These are phyloP conservation scores for Primulina huaijiensis DNA, from an alignment of 257 asterid genomes.

Conservation along the genomic window DNA sequence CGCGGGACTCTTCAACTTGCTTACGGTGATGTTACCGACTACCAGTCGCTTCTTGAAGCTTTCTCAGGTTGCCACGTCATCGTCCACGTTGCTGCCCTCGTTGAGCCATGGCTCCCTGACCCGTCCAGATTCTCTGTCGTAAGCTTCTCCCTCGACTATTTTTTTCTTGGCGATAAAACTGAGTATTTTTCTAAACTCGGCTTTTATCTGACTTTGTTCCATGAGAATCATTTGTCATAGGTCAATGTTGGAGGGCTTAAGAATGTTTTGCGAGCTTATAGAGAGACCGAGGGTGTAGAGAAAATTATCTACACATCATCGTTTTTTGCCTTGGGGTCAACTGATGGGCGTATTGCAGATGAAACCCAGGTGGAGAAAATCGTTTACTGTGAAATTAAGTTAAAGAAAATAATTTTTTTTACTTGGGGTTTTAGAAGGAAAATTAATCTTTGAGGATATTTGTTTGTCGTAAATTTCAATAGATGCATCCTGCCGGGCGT, in stretches of 20 bases:
- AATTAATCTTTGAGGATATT: neutral
- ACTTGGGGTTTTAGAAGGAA: neutral
- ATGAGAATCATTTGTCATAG: conserved; percentile 30
- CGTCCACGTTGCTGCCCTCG: conserved; percentile 88
- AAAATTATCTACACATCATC: conserved; percentile 87
- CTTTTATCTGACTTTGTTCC: neutral
- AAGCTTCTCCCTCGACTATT: conserved; percentile 9
- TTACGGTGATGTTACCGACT: conserved; percentile 87
- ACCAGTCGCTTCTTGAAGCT: conserved; percentile 64
- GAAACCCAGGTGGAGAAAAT: conserved; percentile 59
- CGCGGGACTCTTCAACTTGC: conserved; percentile 55
- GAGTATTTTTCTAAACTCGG: neutral
- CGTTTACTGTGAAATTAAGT: neutral
- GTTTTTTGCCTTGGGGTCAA: conserved; percentile 83
- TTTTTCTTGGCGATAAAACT: neutral
- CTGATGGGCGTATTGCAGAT: conserved; percentile 78
- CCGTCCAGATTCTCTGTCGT: conserved; percentile 61
- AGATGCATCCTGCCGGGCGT: conserved; percentile 61
- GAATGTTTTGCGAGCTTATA: conserved; percentile 68
- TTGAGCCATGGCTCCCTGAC: conserved; percentile 95
- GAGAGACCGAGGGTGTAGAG: conserved; percentile 53
- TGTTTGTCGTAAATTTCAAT: conserved; percentile 8
- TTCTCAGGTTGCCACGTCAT: conserved; percentile 71
- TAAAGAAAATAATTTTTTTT: neutral
- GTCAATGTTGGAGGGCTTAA: conserved; percentile 88